These are phyloP conservation scores for Penicillium sumatraense DNA, from an alignment of 2,329 filamentous ascomycete species.

Conservation along the genomic window DNA sequence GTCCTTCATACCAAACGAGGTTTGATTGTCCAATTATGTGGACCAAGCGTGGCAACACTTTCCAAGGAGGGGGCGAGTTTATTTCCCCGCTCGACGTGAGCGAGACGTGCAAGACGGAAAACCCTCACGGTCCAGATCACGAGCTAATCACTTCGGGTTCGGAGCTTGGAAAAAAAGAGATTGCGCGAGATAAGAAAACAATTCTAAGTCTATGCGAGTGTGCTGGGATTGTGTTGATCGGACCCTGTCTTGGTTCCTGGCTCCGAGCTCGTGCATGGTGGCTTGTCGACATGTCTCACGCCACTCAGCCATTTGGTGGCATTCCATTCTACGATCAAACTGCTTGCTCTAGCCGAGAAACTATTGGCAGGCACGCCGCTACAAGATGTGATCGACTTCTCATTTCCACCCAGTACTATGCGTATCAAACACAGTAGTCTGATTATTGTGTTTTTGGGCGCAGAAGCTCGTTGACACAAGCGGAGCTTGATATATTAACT, in stretches of 20 bases:
- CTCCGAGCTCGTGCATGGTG: constrained; percentile 3
- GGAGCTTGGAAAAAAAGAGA: background rate
- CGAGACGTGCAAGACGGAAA: background rate
- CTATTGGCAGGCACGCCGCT: background rate
- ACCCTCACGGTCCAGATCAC: background rate
- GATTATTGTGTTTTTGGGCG: too few species aligned
- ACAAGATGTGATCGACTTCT: background rate
- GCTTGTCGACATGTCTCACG: constrained; percentile 1
- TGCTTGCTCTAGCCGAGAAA: background rate
- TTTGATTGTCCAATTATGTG: background rate
- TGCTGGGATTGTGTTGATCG: background rate
- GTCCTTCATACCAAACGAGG: background rate
- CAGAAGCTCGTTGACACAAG: background rate
- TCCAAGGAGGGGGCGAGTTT: background rate
- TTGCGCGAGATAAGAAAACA: background rate
- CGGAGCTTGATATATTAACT: background rate
- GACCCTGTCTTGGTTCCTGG: constrained; percentile 1
- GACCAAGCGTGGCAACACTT: background rate
- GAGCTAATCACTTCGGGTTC: background rate
- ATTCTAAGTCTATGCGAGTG: background rate
- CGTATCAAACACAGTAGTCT: too few species aligned
- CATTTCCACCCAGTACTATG: too few species aligned
- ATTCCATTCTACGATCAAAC: background rate
- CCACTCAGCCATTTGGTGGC: background rate
- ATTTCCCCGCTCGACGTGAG: background rate